Conservation (phyloP, 1,284 basidiomycete genomes). For the Agaricales sp. region DNA sequence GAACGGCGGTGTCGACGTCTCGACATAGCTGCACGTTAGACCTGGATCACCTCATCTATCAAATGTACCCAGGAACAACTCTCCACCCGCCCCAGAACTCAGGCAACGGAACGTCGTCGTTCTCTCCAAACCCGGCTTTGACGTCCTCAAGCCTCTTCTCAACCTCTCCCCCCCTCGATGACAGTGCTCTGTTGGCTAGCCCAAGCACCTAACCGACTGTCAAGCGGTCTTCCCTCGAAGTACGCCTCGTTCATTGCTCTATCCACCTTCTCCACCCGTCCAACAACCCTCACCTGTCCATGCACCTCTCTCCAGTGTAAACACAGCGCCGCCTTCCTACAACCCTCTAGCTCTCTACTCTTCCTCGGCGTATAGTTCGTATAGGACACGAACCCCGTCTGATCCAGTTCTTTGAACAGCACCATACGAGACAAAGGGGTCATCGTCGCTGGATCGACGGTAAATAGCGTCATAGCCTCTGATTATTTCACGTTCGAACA, state of each 20-base stretch:
- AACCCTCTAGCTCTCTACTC: conserved; percentile 67
- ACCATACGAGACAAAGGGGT: conserved; percentile 84
- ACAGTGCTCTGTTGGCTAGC: conserved; percentile 81
- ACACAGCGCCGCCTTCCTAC: conserved; percentile 72
- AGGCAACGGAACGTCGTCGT: conserved; percentile 63
- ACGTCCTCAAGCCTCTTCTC: conserved; percentile 49
- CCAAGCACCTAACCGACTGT: conserved; percentile 86
- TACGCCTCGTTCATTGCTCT: conserved; percentile 73
- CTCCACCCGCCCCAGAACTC: conserved; percentile 97
- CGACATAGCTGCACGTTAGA: too few relatives aligned
- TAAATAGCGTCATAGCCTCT: conserved; percentile 82
- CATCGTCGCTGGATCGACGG: conserved; percentile 45
- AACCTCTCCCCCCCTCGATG: conserved; percentile 65
- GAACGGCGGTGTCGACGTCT: too few relatives aligned
- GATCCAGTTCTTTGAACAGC: conserved; percentile 84
- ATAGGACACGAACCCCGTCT: conserved; percentile 86
- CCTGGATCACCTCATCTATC: too few relatives aligned
- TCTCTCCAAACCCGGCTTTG: conserved; percentile 46
- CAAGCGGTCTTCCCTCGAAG: conserved; percentile 76
- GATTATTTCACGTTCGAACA: conserved; percentile 61
- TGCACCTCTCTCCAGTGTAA: conserved; percentile 91
- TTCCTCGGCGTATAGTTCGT: conserved; percentile 95
- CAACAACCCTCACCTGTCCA: conserved; percentile 78
- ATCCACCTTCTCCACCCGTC: conserved; percentile 70
- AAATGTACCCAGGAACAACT: conserved; percentile 81